Base-by-base conservation (phyloP, 371 early-diverging fungal genomes). In the Syncephalastrum monosporum region DNA sequence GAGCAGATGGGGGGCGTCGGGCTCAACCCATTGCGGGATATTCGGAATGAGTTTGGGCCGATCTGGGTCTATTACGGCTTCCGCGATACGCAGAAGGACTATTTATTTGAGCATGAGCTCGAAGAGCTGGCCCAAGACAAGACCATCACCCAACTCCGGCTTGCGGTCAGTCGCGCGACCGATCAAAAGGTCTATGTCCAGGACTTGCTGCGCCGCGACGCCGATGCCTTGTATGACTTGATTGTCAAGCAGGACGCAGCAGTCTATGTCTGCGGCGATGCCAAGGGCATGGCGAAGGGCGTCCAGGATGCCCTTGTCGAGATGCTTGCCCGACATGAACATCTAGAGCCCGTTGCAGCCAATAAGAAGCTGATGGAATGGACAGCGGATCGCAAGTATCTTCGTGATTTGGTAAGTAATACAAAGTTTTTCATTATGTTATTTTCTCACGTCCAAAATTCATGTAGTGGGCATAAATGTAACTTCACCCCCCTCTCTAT, bases 231-330 rank as follows among this genome's bases (percentile, higher is more conserved):
- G 8, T 85, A 79, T 60, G 75, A 86, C 25, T 56, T 87, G 44
- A 60, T 93, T 53, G 53, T 75, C 8, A 74, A 85, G 17, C 69
- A 83, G 38, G 79, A 82, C 27, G 91, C 88, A 0, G 61, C 69
- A 15, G 75, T 95, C 38, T 97, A 86, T 73, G 87, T 97, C 6
- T 97, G 95, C 76, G 96, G 91, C 54, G 91, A 90, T 71, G 91
- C 94, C 14, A 84, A 86, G 67, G 90, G 90, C 19, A 96, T 95
- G 95, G 94, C 92, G 17, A 88, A 85, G 61, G 90, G 84, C 21
- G 93, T 96, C 19, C 84, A 95, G 52, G 84, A 83, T 46, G 84
- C 88, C 12, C 66, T 96, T 45, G 82, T 76, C 0, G 85, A 87
- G 10, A 81, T 94, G 45, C 50, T 92, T 2, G 70, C 69, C 15